Conservation (phyloP, 305 asterid genomes). For the Lippia alba region DNA sequence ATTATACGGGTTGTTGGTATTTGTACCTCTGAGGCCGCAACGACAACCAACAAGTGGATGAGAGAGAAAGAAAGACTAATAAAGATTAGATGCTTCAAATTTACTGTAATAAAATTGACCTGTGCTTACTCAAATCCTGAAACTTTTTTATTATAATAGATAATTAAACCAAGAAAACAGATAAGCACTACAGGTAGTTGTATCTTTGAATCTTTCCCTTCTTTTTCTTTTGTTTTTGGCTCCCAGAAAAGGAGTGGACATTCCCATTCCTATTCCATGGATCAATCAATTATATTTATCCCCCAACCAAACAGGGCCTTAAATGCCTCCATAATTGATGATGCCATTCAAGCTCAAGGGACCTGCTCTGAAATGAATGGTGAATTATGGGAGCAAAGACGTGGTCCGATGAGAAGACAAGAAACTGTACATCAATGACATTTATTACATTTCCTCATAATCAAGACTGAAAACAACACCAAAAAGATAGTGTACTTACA, state of each 20-base stretch:
- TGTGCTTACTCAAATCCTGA: neutral
- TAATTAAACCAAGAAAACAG: neutral
- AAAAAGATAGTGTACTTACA: neutral
- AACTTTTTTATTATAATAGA: neutral
- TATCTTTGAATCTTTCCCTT: too few relatives aligned
- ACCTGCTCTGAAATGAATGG: constrained; percentile 17
- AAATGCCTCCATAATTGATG: constrained; percentile 21
- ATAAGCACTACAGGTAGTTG: neutral
- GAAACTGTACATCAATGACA: constrained; percentile 6
- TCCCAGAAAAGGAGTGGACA: neutral
- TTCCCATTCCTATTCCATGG: too few relatives aligned
- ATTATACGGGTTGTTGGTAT: constrained; percentile 31
- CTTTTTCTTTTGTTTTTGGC: neutral
- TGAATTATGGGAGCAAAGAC: constrained; percentile 16
- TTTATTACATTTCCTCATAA: neutral
- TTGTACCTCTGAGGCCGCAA: constrained; percentile 33
- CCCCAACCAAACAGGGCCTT: neutral
- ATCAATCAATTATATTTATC: neutral
- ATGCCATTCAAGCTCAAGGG: constrained; percentile 23
- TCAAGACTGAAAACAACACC: neutral
- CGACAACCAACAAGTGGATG: constrained; percentile 39
- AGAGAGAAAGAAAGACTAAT: neutral
- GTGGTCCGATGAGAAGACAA: constrained; percentile 25
- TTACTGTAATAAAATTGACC: constrained; percentile 10
- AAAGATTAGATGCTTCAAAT: constrained; percentile 1